A percentile compares a stretch with the other conserved stretches of the same genome.
phyloP scores from a whole-genome alignment of 2,329 filamentous ascomycete species.

The Nigrospora oryzae region DNA sequence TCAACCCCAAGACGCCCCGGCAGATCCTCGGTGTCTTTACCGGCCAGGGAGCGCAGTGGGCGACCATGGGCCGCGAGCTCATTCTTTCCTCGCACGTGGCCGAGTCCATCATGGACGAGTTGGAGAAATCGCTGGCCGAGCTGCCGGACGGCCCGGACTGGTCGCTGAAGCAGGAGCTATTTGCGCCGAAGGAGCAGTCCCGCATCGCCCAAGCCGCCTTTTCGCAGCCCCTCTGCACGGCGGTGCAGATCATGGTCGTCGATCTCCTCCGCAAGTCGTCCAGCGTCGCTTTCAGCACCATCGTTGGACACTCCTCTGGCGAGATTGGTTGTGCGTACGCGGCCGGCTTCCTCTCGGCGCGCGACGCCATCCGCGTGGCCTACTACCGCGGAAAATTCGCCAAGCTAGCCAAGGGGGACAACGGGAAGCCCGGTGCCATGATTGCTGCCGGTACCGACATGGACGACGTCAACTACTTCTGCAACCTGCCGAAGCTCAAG shows the following conservation, averaged over 20 bases:
- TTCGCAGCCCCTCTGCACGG: slow-evolving; percentile 44
- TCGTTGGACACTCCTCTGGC: slow-evolving; percentile 40
- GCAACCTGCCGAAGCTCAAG: slow-evolving; percentile 10
- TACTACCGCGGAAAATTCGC: slow-evolving; percentile 33
- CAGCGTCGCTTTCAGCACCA: slow-evolving; percentile 23
- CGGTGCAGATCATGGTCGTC: slow-evolving; percentile 39
- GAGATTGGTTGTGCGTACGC: slow-evolving; percentile 43
- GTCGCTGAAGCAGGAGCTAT: slow-evolving; percentile 24
- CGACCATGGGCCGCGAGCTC: slow-evolving; percentile 20
- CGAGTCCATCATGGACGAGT: not conserved
- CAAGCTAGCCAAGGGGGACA: slow-evolving; percentile 7
- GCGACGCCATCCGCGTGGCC: slow-evolving; percentile 32
- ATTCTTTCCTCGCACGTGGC: slow-evolving; percentile 8
- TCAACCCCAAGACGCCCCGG: too few relatives aligned
- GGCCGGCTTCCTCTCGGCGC: slow-evolving; percentile 28
- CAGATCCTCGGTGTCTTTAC: slow-evolving; percentile 24
- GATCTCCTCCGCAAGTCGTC: slow-evolving; percentile 20
- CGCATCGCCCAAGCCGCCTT: slow-evolving; percentile 27
- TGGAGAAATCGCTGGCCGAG: slow-evolving; percentile 5
- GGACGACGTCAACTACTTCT: slow-evolving; percentile 23
- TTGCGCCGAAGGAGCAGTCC: slow-evolving; percentile 15
- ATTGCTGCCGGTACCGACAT: slow-evolving; percentile 31
- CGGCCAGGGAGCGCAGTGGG: slow-evolving; percentile 26
- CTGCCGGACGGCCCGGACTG: slow-evolving; percentile 17
- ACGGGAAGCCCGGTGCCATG: slow-evolving; percentile 31